phyloP scores from a whole-genome alignment of 164 flowering plant species.

The Liquidambar formosana region DNA sequence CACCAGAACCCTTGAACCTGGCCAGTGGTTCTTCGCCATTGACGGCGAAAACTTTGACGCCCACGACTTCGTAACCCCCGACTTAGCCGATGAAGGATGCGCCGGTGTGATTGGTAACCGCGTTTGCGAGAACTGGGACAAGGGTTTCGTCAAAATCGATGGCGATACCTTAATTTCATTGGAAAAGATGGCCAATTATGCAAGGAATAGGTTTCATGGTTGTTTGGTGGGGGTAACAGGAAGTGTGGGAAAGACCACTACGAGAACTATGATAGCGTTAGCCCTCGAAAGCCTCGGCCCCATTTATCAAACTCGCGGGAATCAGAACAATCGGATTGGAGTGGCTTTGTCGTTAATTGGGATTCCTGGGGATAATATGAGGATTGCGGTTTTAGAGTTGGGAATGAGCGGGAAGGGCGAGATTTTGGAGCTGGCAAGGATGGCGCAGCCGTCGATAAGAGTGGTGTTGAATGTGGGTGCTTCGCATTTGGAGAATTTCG shows the following conservation, averaged over 20 bases:
- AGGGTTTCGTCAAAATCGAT: constrained; percentile 33
- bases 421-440: constrained; percentile 36
- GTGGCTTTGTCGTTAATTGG: constrained; percentile 36
- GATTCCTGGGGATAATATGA: constrained; percentile 17
- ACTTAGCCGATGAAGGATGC: constrained; percentile 25
- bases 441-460: constrained; percentile 29
- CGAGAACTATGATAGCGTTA: constrained; percentile 37
- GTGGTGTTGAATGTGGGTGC: constrained; percentile 38
- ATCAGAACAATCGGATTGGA: constrained; percentile 33
- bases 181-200: constrained; percentile 28
- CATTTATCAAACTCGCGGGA: constrained; percentile 32
- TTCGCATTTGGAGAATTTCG: constrained; percentile 37
- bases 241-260: constrained; percentile 40
- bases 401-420: constrained; percentile 40
- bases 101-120: constrained; percentile 34
- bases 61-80: constrained; percentile 30
- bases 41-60: constrained; percentile 29
- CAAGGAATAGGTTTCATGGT: constrained; percentile 31
- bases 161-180: constrained; percentile 27
- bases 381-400: constrained; percentile 32
- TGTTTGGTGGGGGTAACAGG: constrained; percentile 28
- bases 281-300: constrained; percentile 29
- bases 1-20: constrained; percentile 24
- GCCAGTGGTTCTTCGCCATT: constrained; percentile 38
- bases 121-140: constrained; percentile 31